Evolutionary conservation across 306 rosid genomes (phyloP), one percentile per base, ranked within the genome.

Genomic region (Pterocarpus santalinus): DNA sequence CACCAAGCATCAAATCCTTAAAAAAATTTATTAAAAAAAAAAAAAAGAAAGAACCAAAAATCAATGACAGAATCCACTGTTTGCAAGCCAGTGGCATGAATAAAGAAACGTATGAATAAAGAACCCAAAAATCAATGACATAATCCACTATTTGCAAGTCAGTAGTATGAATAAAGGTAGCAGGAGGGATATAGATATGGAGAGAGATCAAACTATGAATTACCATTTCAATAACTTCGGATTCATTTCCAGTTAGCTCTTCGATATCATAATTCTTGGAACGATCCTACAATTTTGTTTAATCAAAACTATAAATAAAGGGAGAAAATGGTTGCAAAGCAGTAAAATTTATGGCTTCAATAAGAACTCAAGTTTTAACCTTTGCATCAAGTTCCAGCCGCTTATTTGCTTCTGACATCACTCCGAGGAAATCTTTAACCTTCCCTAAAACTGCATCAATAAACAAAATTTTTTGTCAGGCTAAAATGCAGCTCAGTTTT

Each of bases 1-100:
- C 71, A 13, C 98, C 98, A 70, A 92, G 85, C 96, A 94, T 92
- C 86, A 92, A 87, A 80, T 94, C 93, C 98, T 94, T 55, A 0
- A 5, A 15, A 55, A 55, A 6, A n/a, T 1, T 89, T 49, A 53
- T 13, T 13, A n/a, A n/a, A 1, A 1, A 90, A 47, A 53, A 79
- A 38, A 65, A 73, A 61, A 66, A 33, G 4, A 15, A 38, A 46
- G n/a, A n/a, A n/a, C 52, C 13, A 46, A 32, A 68, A 51, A 78
- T 44, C 43, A 65, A 62, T 57, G 17, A 28, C 16, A 14, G n/a
- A n/a, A n/a, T n/a, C n/a, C n/a, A n/a, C n/a, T n/a, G n/a, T n/a
- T n/a, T n/a, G n/a, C n/a, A n/a, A n/a, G n/a, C n/a, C n/a, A n/a
- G n/a, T n/a, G n/a, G n/a, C n/a, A n/a, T n/a, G n/a, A n/a, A n/a